Percentiles rank a stretch among this genome's conserved stretches.
Conservation (phyloP, 192 early-diverging fungal species). For the Mortierella alpina region DNA sequence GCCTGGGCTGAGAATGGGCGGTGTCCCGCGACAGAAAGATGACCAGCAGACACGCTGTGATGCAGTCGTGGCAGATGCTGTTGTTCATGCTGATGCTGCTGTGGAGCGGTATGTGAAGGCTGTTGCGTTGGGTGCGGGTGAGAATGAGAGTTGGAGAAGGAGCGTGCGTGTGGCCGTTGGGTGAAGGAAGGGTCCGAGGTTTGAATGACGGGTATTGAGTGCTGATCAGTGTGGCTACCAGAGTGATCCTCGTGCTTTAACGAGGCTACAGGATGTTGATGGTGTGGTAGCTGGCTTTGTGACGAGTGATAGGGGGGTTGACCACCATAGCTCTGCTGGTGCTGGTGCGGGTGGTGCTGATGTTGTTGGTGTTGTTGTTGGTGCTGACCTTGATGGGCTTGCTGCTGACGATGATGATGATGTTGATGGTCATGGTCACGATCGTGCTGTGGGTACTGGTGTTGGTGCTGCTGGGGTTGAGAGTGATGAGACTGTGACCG, state of each 20-base stretch:
- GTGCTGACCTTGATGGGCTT: neutral
- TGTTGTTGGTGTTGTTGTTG: neutral
- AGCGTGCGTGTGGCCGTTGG: constrained; percentile 28
- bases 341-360: neutral
- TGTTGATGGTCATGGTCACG: constrained; percentile 1
- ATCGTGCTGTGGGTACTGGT: constrained; percentile 2
- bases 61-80: constrained; percentile 28
- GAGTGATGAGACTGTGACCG: neutral
- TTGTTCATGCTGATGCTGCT: neutral
- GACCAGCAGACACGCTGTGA: constrained; percentile 38
- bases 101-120: neutral
- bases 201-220: constrained; percentile 12
- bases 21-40: constrained; percentile 14
- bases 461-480: neutral
- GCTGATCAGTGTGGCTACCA: neutral
- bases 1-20: constrained; percentile 12
- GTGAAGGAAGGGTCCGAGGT: constrained; percentile 40
- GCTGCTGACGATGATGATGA: constrained; percentile 8
- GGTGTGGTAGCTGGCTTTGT: neutral
- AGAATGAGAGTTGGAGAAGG: constrained; percentile 19
- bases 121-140: constrained; percentile 28
- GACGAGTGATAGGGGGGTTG: neutral
- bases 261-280: neutral
- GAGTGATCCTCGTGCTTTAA: constrained; percentile 4
- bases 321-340: neutral